phyloP scores from a whole-genome alignment of 768 basidiomycete species.

The Terana coerulea region DNA sequence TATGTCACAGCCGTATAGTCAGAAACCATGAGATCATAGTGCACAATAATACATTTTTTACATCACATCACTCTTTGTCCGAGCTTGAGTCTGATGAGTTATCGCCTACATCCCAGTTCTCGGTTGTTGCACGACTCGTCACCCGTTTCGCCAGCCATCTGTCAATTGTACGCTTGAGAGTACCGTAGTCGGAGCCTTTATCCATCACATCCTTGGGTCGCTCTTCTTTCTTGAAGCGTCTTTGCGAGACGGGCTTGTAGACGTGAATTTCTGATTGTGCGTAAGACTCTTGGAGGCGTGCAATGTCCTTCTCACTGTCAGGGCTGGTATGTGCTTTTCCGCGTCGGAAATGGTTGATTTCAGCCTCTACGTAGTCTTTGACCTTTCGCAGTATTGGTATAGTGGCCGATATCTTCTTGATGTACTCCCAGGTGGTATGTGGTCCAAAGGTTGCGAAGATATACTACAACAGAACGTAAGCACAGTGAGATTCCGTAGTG shows the following conservation, averaged over 20 bases:
- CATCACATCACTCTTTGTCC: too few species aligned
- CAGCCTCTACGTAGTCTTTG: conserved; percentile 6
- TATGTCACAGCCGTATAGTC: too few species aligned
- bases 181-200: not conserved
- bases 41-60: too few species aligned
- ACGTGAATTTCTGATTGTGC: not conserved
- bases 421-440: conserved; percentile 6
- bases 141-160: not conserved
- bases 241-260: not conserved
- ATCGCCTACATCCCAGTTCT: conserved; percentile 3
- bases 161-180: not conserved
- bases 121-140: not conserved
- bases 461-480: not conserved
- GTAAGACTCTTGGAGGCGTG: not conserved
- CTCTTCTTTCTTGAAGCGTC: not conserved
- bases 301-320: not conserved
- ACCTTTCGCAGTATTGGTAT: conserved; percentile 4
- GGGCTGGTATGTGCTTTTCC: conserved; percentile 8
- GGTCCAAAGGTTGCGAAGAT: conserved; percentile 6
- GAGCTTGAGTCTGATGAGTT: too few species aligned
- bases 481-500: not conserved
- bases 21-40: too few species aligned
- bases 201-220: not conserved
- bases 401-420: conserved; percentile 1
- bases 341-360: conserved; percentile 5